Percentiles rank a stretch among this genome's conserved stretches.
Evolutionary conservation across 2,329 filamentous ascomycete genomes (phyloP).

Genomic region (Aspergillus nomiae): DNA sequence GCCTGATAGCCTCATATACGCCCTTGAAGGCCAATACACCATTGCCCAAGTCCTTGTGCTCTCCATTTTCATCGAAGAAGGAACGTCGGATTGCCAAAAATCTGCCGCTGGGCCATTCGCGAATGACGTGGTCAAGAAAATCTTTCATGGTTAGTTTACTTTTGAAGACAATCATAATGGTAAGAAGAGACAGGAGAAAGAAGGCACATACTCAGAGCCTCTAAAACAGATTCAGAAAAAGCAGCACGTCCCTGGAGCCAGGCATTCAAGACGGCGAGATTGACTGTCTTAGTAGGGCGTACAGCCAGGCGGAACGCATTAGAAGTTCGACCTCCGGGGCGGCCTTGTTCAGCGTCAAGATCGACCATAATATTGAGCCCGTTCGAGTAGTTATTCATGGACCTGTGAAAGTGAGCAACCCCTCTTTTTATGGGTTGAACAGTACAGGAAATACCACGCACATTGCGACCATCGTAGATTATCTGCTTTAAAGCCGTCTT

Average conservation of each 20-base stretch:
- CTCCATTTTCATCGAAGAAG: constrained; percentile 67
- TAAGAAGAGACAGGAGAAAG: neutral
- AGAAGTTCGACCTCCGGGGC: constrained; percentile 36
- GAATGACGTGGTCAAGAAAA: constrained; percentile 87
- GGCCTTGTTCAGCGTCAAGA: constrained; percentile 66
- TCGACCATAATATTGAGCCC: constrained; percentile 66
- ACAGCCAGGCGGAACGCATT: constrained; percentile 65
- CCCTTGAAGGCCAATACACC: constrained; percentile 82
- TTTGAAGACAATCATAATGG: neutral
- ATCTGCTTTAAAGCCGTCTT: constrained; percentile 62
- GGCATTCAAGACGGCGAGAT: constrained; percentile 64
- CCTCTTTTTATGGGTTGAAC: constrained; percentile 36
- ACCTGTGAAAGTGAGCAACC: constrained; percentile 32
- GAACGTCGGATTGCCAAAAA: constrained; percentile 76
- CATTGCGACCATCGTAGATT: constrained; percentile 82
- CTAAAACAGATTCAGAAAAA: constrained; percentile 69
- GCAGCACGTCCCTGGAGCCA: constrained; percentile 65
- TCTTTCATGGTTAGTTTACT: constrained; percentile 42
- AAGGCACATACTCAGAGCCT: constrained; percentile 68
- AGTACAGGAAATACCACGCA: constrained; percentile 66
- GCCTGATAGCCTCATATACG: constrained; percentile 80
- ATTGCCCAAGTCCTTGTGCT: constrained; percentile 59
- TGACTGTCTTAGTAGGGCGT: constrained; percentile 66
- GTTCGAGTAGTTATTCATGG: constrained; percentile 35
- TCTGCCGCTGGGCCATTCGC: constrained; percentile 70